A percentile compares a stretch with the other conserved stretches of the same genome.
phyloP scores from a whole-genome alignment of 768 basidiomycete species.

The Mycena amicta region DNA sequence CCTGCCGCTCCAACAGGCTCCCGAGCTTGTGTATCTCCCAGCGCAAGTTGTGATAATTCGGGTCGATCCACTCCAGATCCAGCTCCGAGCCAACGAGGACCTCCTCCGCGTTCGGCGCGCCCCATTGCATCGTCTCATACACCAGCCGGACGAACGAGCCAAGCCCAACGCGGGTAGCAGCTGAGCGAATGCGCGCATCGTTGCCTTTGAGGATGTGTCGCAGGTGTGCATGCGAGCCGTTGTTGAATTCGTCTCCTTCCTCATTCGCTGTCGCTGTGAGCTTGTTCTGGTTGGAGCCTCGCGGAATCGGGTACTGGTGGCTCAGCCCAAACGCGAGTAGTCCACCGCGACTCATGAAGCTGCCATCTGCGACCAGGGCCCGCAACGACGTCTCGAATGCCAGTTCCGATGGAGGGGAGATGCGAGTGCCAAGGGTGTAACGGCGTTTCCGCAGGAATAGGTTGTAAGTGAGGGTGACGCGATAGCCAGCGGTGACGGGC shows the following conservation, averaged over 20 bases:
- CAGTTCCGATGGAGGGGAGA: not conserved
- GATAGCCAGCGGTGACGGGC: constrained; percentile 40
- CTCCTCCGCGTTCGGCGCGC: not conserved
- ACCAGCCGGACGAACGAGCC: not conserved
- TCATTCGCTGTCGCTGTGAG: not conserved
- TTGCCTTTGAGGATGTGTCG: not conserved
- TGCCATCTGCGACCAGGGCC: not conserved
- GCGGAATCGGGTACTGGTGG: constrained; percentile 1
- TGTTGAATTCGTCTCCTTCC: not conserved
- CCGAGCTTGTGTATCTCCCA: not conserved
- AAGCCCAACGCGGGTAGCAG: not conserved
- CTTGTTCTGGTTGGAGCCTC: too few species aligned
- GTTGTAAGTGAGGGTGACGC: constrained; percentile 48
- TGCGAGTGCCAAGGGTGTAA: not conserved
- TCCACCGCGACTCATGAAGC: not conserved
- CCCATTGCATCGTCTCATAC: not conserved
- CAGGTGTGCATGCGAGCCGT: not conserved
- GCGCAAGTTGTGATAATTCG: not conserved
- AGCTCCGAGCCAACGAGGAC: not conserved
- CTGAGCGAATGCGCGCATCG: constrained; percentile 6
- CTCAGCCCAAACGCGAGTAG: not conserved
- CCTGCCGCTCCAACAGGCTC: not conserved
- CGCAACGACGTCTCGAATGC: not conserved
- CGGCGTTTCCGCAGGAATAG: constrained; percentile 15
- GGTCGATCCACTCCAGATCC: not conserved